Evolutionary conservation across 148 eudicot species (phyloP).

Genomic region (Camellia lanceoleosa): DNA sequence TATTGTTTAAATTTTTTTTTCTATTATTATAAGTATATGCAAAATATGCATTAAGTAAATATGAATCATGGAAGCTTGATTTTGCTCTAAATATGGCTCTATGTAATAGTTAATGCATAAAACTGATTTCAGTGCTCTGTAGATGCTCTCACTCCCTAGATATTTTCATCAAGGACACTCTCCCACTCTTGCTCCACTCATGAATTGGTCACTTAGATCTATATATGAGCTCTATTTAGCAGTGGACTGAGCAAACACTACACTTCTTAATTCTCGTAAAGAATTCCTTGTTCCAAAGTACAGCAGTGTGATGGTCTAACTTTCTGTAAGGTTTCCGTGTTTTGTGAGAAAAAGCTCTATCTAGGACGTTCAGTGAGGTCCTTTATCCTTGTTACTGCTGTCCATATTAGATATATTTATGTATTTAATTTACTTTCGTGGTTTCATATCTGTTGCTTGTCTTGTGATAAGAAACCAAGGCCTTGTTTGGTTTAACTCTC

Average conservation of each 20-base stretch:
- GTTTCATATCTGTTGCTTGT: neutral
- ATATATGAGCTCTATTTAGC: too few species aligned
- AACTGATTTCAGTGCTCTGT: too few species aligned
- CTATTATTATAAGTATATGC: neutral
- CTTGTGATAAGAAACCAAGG: neutral
- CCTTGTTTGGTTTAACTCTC: too few species aligned
- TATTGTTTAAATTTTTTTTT: neutral
- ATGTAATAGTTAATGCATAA: too few species aligned
- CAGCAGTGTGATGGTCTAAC: neutral
- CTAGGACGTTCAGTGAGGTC: neutral
- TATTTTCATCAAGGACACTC: too few species aligned
- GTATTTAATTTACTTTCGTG: neutral
- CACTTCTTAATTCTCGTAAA: too few species aligned
- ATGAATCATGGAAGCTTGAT: neutral
- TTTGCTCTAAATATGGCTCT: too few species aligned
- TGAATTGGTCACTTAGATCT: too few species aligned
- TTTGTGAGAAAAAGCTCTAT: neutral
- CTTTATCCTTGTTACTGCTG: neutral
- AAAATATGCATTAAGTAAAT: neutral
- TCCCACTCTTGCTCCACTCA: too few species aligned
- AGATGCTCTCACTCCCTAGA: too few species aligned
- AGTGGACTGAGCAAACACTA: too few species aligned
- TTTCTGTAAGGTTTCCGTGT: neutral
- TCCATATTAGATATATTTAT: neutral
- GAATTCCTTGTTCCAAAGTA: too few species aligned